Percentiles rank a stretch among this genome's conserved stretches.
Evolutionary conservation across 2,329 filamentous ascomycete genomes (phyloP).

Genomic region (Alternaria burnsii): DNA sequence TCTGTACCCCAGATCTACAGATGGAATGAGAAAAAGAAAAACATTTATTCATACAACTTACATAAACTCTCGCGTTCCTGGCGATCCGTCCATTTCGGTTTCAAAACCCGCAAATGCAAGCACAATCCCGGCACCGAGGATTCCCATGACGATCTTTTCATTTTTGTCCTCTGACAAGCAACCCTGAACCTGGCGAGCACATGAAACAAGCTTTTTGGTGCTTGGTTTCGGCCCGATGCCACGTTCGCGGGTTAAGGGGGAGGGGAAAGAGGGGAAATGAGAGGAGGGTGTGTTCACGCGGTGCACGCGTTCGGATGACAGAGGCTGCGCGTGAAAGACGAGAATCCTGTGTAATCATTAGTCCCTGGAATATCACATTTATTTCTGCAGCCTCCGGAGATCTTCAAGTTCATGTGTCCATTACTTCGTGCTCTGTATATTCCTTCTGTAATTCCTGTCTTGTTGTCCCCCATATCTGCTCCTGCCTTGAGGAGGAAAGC

Average conservation of each 20-base stretch:
- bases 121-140: not conserved
- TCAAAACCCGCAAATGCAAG: not conserved
- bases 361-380: too few relatives aligned
- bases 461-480: too few relatives aligned
- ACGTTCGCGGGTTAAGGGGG: not conserved
- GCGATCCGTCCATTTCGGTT: not conserved
- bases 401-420: too few relatives aligned
- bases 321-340: not conserved
- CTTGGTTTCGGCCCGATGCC: not conserved
- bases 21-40: not conserved
- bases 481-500: too few relatives aligned
- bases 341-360: not conserved
- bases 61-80: not conserved
- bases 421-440: too few relatives aligned
- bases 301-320: not conserved
- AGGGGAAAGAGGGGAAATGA: not conserved
- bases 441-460: too few relatives aligned
- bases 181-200: not conserved
- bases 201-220: not conserved
- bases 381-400: too few relatives aligned
- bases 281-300: slow-evolving; percentile 4
- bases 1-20: not conserved
- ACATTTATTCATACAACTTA: rapidly evolving
- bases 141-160: not conserved
- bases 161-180: not conserved